These are phyloP conservation scores for Inga oerstediana DNA, from an alignment of 306 rosid species.

Conservation along the genomic window DNA sequence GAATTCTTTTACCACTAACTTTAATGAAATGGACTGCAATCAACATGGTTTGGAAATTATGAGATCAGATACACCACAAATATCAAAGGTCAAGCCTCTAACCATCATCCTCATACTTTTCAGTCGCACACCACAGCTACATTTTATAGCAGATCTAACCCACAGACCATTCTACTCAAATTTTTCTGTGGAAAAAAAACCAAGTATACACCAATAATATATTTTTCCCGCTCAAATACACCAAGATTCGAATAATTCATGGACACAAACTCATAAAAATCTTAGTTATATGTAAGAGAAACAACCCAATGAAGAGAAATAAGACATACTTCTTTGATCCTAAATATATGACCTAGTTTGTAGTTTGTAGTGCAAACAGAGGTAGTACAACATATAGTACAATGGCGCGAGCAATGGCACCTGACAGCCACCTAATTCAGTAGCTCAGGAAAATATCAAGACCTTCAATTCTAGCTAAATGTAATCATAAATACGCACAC, in stretches of 20 bases:
- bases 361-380: no score
- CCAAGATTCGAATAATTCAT: not conserved
- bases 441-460: not conserved
- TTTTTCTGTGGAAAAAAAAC: not conserved
- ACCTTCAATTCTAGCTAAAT: not conserved
- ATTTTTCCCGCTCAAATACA: not conserved
- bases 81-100: not conserved
- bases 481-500: not conserved
- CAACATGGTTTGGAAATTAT: not conserved
- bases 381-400: no score
- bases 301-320: not conserved
- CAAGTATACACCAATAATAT: not conserved
- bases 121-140: not conserved
- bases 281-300: not conserved
- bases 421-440: not conserved
- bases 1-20: not conserved
- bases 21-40: not conserved
- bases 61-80: not conserved
- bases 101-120: not conserved
- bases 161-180: not conserved
- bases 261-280: not conserved
- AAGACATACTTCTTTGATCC: not conserved
- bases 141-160: not conserved
- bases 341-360: no score
- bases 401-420: not conserved